Conservation (phyloP, 1,139 yeast species). For the Debaryomyces coudertii region DNA sequence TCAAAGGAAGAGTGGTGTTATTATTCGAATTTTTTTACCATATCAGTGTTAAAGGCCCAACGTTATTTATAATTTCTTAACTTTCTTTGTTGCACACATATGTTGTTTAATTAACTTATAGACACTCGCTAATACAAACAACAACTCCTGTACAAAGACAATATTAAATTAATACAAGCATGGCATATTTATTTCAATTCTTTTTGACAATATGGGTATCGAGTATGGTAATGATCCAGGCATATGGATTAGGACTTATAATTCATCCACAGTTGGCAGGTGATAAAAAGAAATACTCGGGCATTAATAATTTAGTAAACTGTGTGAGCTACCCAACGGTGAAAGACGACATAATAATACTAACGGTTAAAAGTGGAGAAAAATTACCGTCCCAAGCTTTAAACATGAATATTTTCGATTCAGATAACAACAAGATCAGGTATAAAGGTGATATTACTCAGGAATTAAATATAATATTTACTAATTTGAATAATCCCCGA, state of each 20-base stretch:
- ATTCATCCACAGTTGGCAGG: conserved; percentile 21
- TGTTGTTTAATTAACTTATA: background rate
- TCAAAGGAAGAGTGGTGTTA: background rate
- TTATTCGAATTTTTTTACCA: background rate
- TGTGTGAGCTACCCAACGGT: conserved; percentile 46
- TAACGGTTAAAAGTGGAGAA: conserved; percentile 36
- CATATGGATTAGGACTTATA: conserved; percentile 11
- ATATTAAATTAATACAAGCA: background rate
- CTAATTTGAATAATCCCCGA: conserved; percentile 37
- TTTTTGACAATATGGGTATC: conserved; percentile 1
- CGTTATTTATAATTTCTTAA: background rate
- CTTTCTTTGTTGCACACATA: background rate
- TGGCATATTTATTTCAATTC: background rate
- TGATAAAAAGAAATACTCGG: conserved; percentile 30
- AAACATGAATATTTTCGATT: conserved; percentile 43
- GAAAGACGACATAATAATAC: conserved; percentile 41
- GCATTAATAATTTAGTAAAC: conserved; percentile 31
- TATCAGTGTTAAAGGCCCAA: background rate
- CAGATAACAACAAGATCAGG: conserved; percentile 39
- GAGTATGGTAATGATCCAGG: conserved; percentile 1
- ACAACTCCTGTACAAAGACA: background rate
- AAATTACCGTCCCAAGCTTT: conserved; percentile 36
- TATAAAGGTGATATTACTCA: conserved; percentile 31
- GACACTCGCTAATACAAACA: conserved; percentile 1
- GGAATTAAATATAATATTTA: conserved; percentile 38